Conservation (phyloP, 2,329 filamentous ascomycete genomes). For the Ophiostoma fasciatum region DNA sequence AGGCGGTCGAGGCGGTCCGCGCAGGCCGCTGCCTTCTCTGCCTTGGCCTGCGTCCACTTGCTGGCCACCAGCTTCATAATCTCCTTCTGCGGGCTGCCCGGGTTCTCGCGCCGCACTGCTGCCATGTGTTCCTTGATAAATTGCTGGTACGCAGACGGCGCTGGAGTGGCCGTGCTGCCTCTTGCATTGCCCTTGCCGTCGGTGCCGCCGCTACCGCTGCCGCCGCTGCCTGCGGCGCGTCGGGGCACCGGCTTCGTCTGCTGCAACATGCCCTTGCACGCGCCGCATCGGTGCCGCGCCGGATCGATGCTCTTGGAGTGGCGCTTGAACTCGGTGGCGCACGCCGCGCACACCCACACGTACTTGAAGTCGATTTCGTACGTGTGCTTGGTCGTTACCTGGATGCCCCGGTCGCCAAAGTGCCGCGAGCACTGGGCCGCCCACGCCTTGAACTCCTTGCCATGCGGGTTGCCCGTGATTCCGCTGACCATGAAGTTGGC, state of each 20-base stretch:
- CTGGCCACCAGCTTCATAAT: slow-evolving; percentile 54
- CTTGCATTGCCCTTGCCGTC: too few relatives aligned
- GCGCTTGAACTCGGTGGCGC: slow-evolving; percentile 59
- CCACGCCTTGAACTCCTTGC: slow-evolving; percentile 15
- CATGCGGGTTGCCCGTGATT: slow-evolving; percentile 13
- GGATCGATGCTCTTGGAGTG: slow-evolving; percentile 79
- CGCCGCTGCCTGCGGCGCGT: slow-evolving; percentile 13
- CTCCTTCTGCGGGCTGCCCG: slow-evolving; percentile 44
- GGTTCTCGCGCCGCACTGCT: slow-evolving; percentile 40
- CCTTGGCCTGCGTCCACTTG: slow-evolving; percentile 38
- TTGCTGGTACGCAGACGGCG: slow-evolving; percentile 28
- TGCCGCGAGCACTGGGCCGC: slow-evolving; percentile 27
- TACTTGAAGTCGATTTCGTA: slow-evolving; percentile 92
- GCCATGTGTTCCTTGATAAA: slow-evolving; percentile 56
- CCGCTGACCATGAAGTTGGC: slow-evolving; percentile 80
- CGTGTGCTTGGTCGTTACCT: slow-evolving; percentile 77
- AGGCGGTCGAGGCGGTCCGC: slow-evolving; percentile 7
- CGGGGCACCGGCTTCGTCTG: slow-evolving; percentile 71
- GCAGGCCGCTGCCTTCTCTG: background rate
- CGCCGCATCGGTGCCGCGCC: slow-evolving; percentile 54
- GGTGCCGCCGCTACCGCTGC: slow-evolving; percentile 2
- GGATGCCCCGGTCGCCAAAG: slow-evolving; percentile 48
- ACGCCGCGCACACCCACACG: slow-evolving; percentile 62
- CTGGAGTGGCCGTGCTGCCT: slow-evolving; percentile 3
- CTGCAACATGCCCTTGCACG: slow-evolving; percentile 53